phyloP scores from a whole-genome alignment of 129 eudicot genomes.

The Pittosporum tobira region DNA sequence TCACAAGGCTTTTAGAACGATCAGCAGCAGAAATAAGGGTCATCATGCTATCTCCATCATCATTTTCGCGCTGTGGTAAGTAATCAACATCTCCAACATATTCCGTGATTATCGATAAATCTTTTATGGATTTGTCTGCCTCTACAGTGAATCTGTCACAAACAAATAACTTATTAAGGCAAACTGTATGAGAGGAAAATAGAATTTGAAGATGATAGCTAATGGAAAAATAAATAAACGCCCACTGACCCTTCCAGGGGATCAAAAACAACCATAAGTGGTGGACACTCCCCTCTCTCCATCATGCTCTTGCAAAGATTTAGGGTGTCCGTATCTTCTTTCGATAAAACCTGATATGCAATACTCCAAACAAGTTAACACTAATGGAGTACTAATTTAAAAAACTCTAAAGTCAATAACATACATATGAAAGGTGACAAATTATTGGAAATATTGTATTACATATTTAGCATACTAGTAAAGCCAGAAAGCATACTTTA shows the following conservation, averaged over 20 bases:
- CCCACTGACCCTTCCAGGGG: slow-evolving; percentile 72
- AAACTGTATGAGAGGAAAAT: neutral
- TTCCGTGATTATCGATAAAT: slow-evolving; percentile 82
- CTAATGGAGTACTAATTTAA: neutral
- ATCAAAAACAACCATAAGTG: slow-evolving; percentile 90
- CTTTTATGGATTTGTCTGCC: slow-evolving; percentile 73
- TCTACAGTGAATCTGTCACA: slow-evolving; percentile 76
- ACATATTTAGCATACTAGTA: neutral
- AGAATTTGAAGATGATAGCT: neutral
- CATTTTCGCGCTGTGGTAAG: slow-evolving; percentile 52
- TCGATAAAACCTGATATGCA: slow-evolving; percentile 46
- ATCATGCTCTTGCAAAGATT: slow-evolving; percentile 69
- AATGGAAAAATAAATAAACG: neutral
- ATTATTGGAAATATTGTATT: neutral
- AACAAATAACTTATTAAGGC: neutral
- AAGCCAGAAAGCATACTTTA: neutral
- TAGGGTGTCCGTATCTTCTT: slow-evolving; percentile 58
- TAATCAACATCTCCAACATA: slow-evolving; percentile 95
- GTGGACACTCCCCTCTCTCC: slow-evolving; percentile 92
- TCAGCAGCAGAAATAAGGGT: slow-evolving; percentile 64
- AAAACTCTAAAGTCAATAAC: neutral
- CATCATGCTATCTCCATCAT: slow-evolving; percentile 96
- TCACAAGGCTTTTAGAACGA: slow-evolving; percentile 60
- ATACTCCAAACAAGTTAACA: neutral
- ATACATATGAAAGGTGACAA: no score